Evolutionary conservation across 2,329 filamentous ascomycete species (phyloP).

Genomic region (Colletotrichum sp.): DNA sequence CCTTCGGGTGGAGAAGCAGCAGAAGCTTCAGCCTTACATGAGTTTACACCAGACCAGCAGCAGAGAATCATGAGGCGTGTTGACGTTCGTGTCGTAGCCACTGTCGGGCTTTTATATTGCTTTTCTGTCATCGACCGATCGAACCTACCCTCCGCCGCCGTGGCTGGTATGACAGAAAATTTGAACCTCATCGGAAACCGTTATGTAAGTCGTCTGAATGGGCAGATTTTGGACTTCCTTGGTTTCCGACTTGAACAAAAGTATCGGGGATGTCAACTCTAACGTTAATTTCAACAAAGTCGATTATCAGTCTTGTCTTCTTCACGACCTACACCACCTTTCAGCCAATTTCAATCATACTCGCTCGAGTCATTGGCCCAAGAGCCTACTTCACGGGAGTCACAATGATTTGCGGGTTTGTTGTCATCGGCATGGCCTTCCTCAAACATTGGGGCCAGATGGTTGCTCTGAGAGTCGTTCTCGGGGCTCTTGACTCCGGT

Average conservation of each 20-base stretch:
- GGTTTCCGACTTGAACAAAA: neutral
- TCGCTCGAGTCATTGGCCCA: slow-evolving; percentile 25
- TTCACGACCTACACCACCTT: slow-evolving; percentile 27
- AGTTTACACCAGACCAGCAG: neutral
- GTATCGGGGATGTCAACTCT: neutral
- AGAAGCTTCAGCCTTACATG: neutral
- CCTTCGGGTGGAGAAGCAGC: neutral
- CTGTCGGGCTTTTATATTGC: slow-evolving; percentile 26
- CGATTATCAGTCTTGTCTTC: slow-evolving; percentile 23
- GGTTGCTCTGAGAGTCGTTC: slow-evolving; percentile 21
- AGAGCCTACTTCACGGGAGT: slow-evolving; percentile 25
- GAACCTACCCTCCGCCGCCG: slow-evolving; percentile 20
- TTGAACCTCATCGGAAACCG: slow-evolving; percentile 19
- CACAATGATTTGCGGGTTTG: slow-evolving; percentile 24
- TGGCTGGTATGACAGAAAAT: slow-evolving; percentile 21
- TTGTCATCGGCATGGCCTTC: slow-evolving; percentile 29
- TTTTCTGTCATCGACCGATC: slow-evolving; percentile 25
- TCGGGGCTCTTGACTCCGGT: slow-evolving; percentile 25
- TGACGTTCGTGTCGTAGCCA: slow-evolving; percentile 35
- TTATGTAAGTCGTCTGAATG: neutral
- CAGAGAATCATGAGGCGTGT: slow-evolving; percentile 24
- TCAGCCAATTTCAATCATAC: slow-evolving; percentile 24
- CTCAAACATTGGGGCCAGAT: slow-evolving; percentile 17
- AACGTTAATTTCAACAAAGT: neutral
- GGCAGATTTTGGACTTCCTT: neutral